Conservation (phyloP, 768 basidiomycete species). For the Cystofilobasidium bisporidii region DNA sequence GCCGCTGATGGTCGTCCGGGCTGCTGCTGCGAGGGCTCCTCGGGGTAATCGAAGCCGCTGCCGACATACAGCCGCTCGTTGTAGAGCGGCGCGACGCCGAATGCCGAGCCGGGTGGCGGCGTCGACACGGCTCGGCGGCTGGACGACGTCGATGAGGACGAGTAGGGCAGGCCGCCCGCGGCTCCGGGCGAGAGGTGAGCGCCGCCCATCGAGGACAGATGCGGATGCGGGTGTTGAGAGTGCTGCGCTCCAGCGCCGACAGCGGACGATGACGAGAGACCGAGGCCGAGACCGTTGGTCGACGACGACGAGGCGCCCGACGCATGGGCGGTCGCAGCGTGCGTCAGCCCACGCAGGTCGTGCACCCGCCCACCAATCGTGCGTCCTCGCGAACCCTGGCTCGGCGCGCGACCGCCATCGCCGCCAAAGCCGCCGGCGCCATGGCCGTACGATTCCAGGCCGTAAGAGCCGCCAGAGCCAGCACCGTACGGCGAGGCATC, state of each 20-base stretch:
- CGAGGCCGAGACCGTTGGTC: not conserved
- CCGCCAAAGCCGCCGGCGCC: not conserved
- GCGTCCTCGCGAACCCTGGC: not conserved
- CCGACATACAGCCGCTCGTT: constrained; percentile 4
- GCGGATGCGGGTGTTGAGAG: no score
- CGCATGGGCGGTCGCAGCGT: not conserved
- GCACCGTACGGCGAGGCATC: not conserved
- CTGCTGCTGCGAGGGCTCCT: not conserved
- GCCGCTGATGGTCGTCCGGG: not conserved
- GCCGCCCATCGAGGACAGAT: not conserved
- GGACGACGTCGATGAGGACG: not conserved
- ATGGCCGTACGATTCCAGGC: not conserved
- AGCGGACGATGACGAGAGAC: not conserved
- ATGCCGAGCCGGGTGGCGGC: constrained; percentile 5
- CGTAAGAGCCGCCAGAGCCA: not conserved
- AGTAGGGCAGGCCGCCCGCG: constrained; percentile 2
- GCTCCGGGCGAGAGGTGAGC: not conserved
- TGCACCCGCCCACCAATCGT: not conserved
- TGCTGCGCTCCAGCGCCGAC: not conserved
- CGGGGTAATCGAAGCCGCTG: not conserved
- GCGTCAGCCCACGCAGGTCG: not conserved
- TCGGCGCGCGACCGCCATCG: not conserved
- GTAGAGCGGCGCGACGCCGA: constrained; percentile 6
- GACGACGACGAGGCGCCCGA: not conserved
- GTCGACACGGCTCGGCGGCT: constrained; percentile 18